Conservation (phyloP, 2,329 filamentous ascomycete genomes). For the Pleurostoma richardsiae region DNA sequence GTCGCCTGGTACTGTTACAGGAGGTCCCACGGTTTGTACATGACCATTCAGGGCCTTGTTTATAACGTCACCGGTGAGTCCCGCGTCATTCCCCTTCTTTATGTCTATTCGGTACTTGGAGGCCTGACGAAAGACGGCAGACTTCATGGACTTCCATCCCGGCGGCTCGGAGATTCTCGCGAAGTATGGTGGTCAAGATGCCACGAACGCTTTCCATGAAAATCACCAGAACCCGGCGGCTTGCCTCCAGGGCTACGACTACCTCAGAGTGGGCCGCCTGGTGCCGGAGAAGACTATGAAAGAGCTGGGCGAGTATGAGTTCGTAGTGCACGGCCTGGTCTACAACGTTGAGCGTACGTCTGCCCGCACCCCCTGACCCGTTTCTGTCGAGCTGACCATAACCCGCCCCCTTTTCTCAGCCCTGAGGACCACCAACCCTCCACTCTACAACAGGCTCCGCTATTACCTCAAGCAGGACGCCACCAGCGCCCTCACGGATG, state of each 20-base stretch:
- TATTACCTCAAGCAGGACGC: too few species aligned
- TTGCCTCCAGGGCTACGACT: slow-evolving; percentile 1
- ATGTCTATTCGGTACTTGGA: too few species aligned
- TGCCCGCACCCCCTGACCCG: too few species aligned
- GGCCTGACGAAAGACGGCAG: too few species aligned
- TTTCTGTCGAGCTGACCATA: too few species aligned
- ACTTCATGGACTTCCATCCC: background rate
- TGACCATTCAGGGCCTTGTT: slow-evolving; percentile 2
- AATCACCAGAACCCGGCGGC: background rate
- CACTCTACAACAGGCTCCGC: too few species aligned
- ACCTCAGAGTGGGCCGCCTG: slow-evolving; percentile 2
- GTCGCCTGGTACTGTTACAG: slow-evolving; percentile 1
- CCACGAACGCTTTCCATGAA: background rate
- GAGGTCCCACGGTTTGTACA: slow-evolving; percentile 1
- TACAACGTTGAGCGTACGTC: background rate
- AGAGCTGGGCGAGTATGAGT: background rate
- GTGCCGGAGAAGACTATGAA: background rate
- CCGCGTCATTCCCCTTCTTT: too few species aligned
- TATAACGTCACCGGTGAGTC: slow-evolving; percentile 1
- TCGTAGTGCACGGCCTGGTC: background rate
- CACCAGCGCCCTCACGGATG: too few species aligned
- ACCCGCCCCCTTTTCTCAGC: too few species aligned
- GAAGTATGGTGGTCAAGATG: slow-evolving; percentile 1
- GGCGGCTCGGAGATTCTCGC: background rate
- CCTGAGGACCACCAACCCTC: too few species aligned